Evolutionary conservation across 2,329 filamentous ascomycete species (phyloP), one percentile per base, ranked within the genome.

Genomic region (Diplodia corticola): DNA sequence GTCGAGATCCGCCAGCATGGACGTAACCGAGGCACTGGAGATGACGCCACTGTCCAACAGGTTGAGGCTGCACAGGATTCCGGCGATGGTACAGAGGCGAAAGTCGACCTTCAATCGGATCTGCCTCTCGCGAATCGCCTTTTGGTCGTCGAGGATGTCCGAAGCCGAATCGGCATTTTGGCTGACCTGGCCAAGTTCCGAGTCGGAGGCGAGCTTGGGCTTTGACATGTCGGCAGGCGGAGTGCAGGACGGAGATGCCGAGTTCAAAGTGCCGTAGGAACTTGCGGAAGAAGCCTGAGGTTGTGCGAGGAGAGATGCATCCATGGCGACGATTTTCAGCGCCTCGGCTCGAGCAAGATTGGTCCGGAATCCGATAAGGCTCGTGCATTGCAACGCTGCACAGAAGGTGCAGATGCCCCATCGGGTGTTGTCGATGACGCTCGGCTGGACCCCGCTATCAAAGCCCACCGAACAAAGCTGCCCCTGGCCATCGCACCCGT

Each of bases 1-100:
- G 17, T 84, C 82, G 49, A 91, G 80, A 71, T 91, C 89, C 12
- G 78, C 72, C 54, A 88, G 81, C 86, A 91, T 89, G 28, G 83
- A 87, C 0, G 89, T 91, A 10, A 91, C 89, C 1, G 88, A 87
- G 0, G 89, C 89, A 6, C 85, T 88, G 1, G 86, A 88, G 66
- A 91, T 88, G 70, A 91, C 88, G 48, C 88, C 88, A 57, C 85
- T 87, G 77, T 91, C 89, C 15, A 91, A 81, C 13, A 92, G 79
- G 73, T 91, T 89, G 67, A 91, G 81, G 69, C 85, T 87, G 77
- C 88, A 91, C 3, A 91, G 79, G n/a, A 91, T 82, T 1, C 88
- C 88, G 1, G 88, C 88, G 69, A 92, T 91, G 28, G 85, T 88
- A 77, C 89, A 91, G 2, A 91, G 80, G 26, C 89, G 84, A 51